These are phyloP conservation scores for Primulina tabacum DNA, from an alignment of 257 asterid species.

Conservation along the genomic window DNA sequence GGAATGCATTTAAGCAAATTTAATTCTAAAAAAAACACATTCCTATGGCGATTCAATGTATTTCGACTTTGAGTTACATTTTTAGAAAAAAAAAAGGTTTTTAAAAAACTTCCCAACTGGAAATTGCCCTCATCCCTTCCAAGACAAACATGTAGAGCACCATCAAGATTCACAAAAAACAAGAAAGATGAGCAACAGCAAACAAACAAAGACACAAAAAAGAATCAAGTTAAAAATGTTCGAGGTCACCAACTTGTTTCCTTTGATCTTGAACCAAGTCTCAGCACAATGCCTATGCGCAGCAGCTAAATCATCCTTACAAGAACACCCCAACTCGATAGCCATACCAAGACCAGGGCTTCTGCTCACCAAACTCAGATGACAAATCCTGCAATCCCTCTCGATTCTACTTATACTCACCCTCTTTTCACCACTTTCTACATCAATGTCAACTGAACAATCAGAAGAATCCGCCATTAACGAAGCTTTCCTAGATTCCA, in stretches of 20 bases:
- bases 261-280: constrained; percentile 53
- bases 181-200: not conserved
- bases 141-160: not conserved
- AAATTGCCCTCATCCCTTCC: too few relatives aligned
- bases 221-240: not conserved
- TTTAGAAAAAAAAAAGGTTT: too few relatives aligned
- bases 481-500: constrained; percentile 16
- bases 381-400: constrained; percentile 47
- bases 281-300: constrained; percentile 53
- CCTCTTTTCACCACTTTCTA: constrained; percentile 16
- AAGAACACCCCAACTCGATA: constrained; percentile 47
- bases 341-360: constrained; percentile 36
- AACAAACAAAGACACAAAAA: not conserved
- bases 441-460: constrained; percentile 4
- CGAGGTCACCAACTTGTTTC: constrained; percentile 36
- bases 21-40: too few relatives aligned
- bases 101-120: too few relatives aligned
- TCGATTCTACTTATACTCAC: constrained; percentile 10
- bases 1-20: not conserved
- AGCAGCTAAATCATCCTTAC: constrained; percentile 48
- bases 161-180: constrained; percentile 5
- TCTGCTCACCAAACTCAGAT: constrained; percentile 32
- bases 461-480: not conserved
- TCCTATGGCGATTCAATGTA: too few relatives aligned
- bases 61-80: too few relatives aligned